Evolutionary conservation across 1,139 yeast genomes (phyloP).

Genomic region (Saccharomyces hybrid): DNA sequence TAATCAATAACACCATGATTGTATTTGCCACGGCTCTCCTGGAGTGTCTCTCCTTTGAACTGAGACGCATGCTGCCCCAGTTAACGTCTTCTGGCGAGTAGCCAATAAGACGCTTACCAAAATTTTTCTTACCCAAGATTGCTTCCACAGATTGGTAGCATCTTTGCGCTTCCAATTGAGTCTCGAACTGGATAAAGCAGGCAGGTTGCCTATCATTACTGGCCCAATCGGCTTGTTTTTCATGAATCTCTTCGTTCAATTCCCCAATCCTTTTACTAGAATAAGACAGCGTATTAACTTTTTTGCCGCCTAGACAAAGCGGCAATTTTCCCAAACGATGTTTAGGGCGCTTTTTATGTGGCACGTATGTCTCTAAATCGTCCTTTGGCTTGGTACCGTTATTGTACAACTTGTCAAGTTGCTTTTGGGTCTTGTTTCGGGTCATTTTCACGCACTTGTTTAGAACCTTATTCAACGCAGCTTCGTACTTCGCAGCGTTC

Average conservation of each 20-base stretch:
- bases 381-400: constrained; percentile 37
- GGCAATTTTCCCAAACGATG: constrained; percentile 34
- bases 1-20: constrained; percentile 47
- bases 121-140: constrained; percentile 30
- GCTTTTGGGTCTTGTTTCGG: constrained; percentile 48
- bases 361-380: constrained; percentile 49
- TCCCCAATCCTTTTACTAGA: constrained; percentile 50
- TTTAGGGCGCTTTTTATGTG: constrained; percentile 59
- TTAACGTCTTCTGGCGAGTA: constrained; percentile 54
- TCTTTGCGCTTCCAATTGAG: constrained; percentile 62
- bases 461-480: constrained; percentile 48
- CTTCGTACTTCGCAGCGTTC: constrained; percentile 51
- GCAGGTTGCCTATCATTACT: constrained; percentile 42
- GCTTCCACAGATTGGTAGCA: constrained; percentile 56
- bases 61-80: constrained; percentile 59
- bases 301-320: constrained; percentile 34
- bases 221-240: constrained; percentile 40
- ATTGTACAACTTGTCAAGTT: constrained; percentile 22
- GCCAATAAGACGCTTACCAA: constrained; percentile 46
- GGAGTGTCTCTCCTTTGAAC: constrained; percentile 48
- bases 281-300: constrained; percentile 55
- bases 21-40: constrained; percentile 48
- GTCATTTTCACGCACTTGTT: constrained; percentile 51
- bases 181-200: constrained; percentile 61
- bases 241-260: constrained; percentile 47